phyloP scores from a whole-genome alignment of 768 basidiomycete species.

The Plicaturopsis crispa region DNA sequence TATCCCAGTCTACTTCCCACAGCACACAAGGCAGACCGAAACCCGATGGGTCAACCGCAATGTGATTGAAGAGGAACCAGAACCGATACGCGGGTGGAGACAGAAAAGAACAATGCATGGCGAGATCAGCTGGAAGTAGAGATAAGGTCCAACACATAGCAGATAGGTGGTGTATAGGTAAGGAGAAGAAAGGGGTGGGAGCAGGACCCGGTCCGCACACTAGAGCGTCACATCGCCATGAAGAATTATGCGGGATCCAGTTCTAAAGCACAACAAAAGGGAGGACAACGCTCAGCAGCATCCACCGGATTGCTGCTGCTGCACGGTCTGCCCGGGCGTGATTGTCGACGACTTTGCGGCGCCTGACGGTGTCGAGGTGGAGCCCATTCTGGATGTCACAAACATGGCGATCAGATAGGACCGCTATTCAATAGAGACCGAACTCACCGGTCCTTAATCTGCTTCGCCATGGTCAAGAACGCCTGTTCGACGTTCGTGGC shows the following conservation, averaged over 20 bases:
- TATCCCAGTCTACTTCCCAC: no score
- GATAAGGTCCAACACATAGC: neutral
- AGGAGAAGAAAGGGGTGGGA: neutral
- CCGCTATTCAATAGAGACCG: neutral
- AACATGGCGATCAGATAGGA: neutral
- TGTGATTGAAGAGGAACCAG: no score
- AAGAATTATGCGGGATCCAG: constrained; percentile 6
- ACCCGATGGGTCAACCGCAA: no score
- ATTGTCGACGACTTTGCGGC: constrained; percentile 79
- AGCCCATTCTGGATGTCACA: constrained; percentile 60
- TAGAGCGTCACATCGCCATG: constrained; percentile 1
- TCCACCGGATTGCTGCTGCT: constrained; percentile 61
- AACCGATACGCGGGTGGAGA: constrained; percentile 4
- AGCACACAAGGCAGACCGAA: no score
- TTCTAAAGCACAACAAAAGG: constrained; percentile 1
- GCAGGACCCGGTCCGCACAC: neutral
- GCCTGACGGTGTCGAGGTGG: constrained; percentile 66
- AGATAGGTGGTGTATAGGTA: neutral
- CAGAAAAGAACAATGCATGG: neutral
- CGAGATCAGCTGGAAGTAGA: neutral
- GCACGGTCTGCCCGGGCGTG: constrained; percentile 78
- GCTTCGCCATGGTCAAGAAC: constrained; percentile 98
- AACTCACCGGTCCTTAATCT: constrained; percentile 82
- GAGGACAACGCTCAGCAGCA: constrained; percentile 58
- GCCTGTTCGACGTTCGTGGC: constrained; percentile 99